Percentiles rank a stretch among this genome's conserved stretches.
Evolutionary conservation across 192 early-diverging fungal genomes (phyloP).

Genomic region (Entomortierella lignicola): DNA sequence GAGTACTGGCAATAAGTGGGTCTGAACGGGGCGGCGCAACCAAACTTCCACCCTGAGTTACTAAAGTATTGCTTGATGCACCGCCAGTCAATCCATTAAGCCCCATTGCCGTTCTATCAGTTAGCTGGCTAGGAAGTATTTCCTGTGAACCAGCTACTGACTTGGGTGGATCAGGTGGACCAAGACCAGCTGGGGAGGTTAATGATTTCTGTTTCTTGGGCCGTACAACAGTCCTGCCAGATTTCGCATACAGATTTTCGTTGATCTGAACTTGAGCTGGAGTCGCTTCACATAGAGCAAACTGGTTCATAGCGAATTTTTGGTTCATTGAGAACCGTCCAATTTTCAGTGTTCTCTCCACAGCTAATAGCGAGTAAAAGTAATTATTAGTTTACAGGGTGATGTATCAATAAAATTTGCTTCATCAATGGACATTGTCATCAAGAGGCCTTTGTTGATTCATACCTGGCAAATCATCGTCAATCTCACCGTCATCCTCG

Average conservation of each 20-base stretch:
- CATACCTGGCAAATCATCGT: slow-evolving; percentile 94
- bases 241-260: slow-evolving; percentile 56
- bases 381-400: not conserved
- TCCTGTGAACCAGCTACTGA: not conserved
- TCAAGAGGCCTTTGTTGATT: not conserved
- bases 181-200: slow-evolving; percentile 9
- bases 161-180: slow-evolving; percentile 14
- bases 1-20: slow-evolving; percentile 47
- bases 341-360: slow-evolving; percentile 90
- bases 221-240: slow-evolving; percentile 21
- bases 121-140: not conserved
- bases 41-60: not conserved
- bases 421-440: too few relatives aligned
- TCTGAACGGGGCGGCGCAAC: slow-evolving; percentile 24
- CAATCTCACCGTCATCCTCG: slow-evolving; percentile 95
- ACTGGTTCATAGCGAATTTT: slow-evolving; percentile 89
- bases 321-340: slow-evolving; percentile 70
- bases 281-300: slow-evolving; percentile 87
- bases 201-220: slow-evolving; percentile 28
- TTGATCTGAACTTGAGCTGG: slow-evolving; percentile 74
- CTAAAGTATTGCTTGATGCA: not conserved
- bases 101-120: not conserved
- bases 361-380: slow-evolving; percentile 60
- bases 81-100: not conserved
- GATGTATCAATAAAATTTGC: too few relatives aligned